Base-by-base conservation (phyloP, 257 asterid genomes). In the Forsythia suspensa region DNA sequence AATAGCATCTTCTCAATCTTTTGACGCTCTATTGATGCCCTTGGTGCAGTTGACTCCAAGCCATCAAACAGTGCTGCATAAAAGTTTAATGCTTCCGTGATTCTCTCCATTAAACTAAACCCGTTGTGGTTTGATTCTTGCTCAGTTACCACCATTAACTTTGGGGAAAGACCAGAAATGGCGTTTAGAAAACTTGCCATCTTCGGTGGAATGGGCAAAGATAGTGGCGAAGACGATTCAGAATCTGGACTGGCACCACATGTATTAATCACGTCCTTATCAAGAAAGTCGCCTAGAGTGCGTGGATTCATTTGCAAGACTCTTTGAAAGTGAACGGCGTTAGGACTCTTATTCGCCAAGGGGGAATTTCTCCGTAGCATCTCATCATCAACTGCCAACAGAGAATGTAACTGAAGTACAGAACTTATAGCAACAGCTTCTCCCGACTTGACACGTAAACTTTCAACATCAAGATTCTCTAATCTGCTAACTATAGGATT, bases 41-140 rank as follows among this genome's bases (percentile, higher is more conserved):
- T 65, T 0, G 94, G 92, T 40, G 84, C 61, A 0, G 90, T 87
- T 3, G 91, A 90, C 65, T 92, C 96, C 87, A 92, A 80, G 89
- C 97, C 88, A 78, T 92, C 97, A 75, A 92, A 92, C 2, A 92
- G 82, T 1, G 97, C 90, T 0, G 94, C 96, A 16, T 92, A 92
- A 44, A 77, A 92, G 65, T 89, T 85, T 3, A 92, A 63, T 0
- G 97, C 89, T 63, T 92, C 96, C 73, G 80, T 82, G 8, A 86
- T 83, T 74, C 97, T 82, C 42, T 92, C 96, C 89, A 87, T 89
- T 77, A 90, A 44, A 21, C 20, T 83, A 24, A 39, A 37, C 66
- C 90, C 88, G 8, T 87, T 90, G 80, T 88, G 96, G 83, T 89
- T 86, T 4, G 96, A 86, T 79, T 92, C 97, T 84, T 92, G 94